Conservation (phyloP, 2,329 filamentous ascomycete species). For the Westerdykella sp. region DNA sequence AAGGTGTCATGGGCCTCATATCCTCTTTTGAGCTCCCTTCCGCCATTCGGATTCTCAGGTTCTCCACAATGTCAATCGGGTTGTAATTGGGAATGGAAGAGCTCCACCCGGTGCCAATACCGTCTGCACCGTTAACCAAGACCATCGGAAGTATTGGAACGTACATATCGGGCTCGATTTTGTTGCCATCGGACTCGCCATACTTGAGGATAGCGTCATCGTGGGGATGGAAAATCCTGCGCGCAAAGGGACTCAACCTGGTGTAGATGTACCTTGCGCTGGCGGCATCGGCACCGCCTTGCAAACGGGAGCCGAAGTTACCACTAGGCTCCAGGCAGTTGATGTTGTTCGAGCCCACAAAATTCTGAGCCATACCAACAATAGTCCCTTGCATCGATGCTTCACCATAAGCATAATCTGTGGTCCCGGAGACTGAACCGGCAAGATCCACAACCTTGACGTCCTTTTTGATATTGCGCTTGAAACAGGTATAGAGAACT, state of each 20-base stretch:
- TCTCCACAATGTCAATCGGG: slow-evolving; percentile 81
- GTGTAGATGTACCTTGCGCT: slow-evolving; percentile 99
- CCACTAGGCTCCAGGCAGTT: slow-evolving; percentile 94
- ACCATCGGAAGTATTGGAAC: slow-evolving; percentile 86
- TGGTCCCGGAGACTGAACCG: slow-evolving; percentile 84
- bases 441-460: slow-evolving; percentile 94
- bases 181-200: slow-evolving; percentile 78
- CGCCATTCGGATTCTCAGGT: slow-evolving; percentile 77
- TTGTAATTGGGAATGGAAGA: slow-evolving; percentile 96
- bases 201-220: slow-evolving; percentile 84
- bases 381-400: slow-evolving; percentile 93
- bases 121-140: slow-evolving; percentile 90
- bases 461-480: slow-evolving; percentile 84
- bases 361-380: slow-evolving; percentile 85
- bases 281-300: slow-evolving; percentile 85
- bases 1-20: slow-evolving; percentile 82
- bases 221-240: slow-evolving; percentile 71
- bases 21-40: slow-evolving; percentile 52
- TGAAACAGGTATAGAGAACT: slow-evolving; percentile 89
- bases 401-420: slow-evolving; percentile 95
- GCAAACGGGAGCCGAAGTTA: slow-evolving; percentile 93
- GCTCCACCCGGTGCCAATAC: slow-evolving; percentile 98
- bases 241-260: slow-evolving; percentile 85
- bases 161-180: slow-evolving; percentile 84
- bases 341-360: slow-evolving; percentile 95